Evolutionary conservation across 1,139 yeast species (phyloP), one percentile per base, ranked within the genome.

Genomic region (Pichia sp.): DNA sequence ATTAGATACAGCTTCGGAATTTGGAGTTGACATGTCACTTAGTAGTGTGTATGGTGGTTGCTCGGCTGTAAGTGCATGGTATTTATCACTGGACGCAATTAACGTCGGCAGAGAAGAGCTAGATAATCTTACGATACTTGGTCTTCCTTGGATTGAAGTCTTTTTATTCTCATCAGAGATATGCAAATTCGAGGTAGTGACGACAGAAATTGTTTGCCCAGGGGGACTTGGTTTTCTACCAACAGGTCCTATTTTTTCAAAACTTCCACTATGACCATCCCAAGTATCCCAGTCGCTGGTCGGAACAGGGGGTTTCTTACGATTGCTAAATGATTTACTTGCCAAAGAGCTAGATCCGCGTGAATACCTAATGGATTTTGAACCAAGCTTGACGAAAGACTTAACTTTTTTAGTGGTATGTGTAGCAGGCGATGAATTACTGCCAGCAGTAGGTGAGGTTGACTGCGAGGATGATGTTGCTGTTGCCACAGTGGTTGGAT

Each of bases 241-340:
- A 31, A 67, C 70, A 5, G 68, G 69, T 0, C 70, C 70, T 20
- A 67, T 36, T 43, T 67, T 67, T 50, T 66, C 71, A 55, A 67
- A 67, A 34, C 63, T 61, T 14, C 67, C 60, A 48, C 56, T 56
- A 52, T 45, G 57, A 10, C 54, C 60, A 52, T 54, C 56, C 56
- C 55, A 56, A n/a, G 55, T 59, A 20, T 53, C 59, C n/a, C 51
- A 29, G 3, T 56, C 46, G 33, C 46, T 49, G 9, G 33, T 41
- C 4, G 41, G 24, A 7, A 30, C 34, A 0, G 14, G 7, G n/a
- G 46, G 41, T 55, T 53, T 40, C 49, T 55, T 34, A 49, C 53
- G 20, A 20, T 17, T 47, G 12, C 38, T 47, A 14, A 51, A 42
- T 20, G 54, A 43, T 36, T 42, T 50, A 16, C 31, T 43, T 9